A percentile compares a stretch with the other conserved stretches of the same genome.
These are phyloP conservation scores for Comarum palustre DNA, from an alignment of 306 rosid genomes.

Conservation along the genomic window DNA sequence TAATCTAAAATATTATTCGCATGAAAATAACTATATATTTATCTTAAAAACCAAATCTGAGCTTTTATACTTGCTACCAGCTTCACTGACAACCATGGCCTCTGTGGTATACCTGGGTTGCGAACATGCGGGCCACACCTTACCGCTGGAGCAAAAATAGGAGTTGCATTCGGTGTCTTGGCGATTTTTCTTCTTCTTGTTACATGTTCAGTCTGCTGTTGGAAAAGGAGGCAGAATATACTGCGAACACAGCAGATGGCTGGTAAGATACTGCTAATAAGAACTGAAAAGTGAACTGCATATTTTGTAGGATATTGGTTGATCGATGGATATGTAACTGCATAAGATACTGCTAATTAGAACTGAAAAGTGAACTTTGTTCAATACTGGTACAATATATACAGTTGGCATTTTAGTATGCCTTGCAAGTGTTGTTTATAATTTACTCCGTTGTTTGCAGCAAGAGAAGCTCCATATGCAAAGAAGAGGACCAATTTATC, in stretches of 20 bases:
- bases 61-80: slow-evolving; percentile 41
- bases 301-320: neutral
- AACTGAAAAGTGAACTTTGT: neutral
- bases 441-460: slow-evolving; percentile 38
- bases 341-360: neutral
- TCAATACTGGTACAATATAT: neutral
- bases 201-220: slow-evolving; percentile 68
- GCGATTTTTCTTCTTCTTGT: slow-evolving; percentile 45
- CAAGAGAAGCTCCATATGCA: slow-evolving; percentile 93
- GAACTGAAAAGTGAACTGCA: neutral
- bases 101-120: slow-evolving; percentile 90
- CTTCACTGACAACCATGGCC: slow-evolving; percentile 87
- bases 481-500: slow-evolving; percentile 78
- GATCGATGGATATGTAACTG: neutral
- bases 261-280: slow-evolving; percentile 38
- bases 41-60: slow-evolving; percentile 21
- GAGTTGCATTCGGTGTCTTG: slow-evolving; percentile 62
- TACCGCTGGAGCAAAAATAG: slow-evolving; percentile 66
- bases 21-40: too few species aligned
- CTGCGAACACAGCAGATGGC: slow-evolving; percentile 72
- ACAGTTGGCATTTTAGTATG: neutral
- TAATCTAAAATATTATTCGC: slow-evolving; percentile 3
- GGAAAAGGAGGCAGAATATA: slow-evolving; percentile 85
- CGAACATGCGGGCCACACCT: slow-evolving; percentile 74
- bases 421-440: slow-evolving; percentile 16